Conservation (phyloP, 495 filamentous ascomycete genomes). For the Penicillium waksmanii region DNA sequence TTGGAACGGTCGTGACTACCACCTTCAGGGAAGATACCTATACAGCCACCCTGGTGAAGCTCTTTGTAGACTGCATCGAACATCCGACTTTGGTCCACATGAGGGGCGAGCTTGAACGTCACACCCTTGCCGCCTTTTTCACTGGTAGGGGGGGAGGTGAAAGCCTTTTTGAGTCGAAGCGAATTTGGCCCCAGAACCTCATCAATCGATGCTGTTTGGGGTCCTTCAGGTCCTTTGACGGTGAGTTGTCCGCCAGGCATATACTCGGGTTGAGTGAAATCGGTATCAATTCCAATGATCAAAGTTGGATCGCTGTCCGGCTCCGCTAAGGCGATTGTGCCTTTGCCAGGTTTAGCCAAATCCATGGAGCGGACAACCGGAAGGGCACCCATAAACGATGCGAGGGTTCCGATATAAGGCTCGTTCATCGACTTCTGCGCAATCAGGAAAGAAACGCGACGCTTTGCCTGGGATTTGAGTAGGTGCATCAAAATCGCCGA, state of each 20-base stretch:
- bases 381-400: conserved; percentile 79
- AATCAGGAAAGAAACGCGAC: conserved; percentile 86
- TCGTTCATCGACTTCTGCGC: conserved; percentile 89
- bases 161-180: conserved; percentile 79
- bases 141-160: conserved; percentile 66
- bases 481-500: conserved; percentile 89
- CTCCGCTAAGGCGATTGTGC: conserved; percentile 87
- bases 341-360: conserved; percentile 73
- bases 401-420: conserved; percentile 80
- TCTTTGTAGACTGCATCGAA: conserved; percentile 88
- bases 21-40: conserved; percentile 97
- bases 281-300: conserved; percentile 77
- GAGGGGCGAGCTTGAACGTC: conserved; percentile 83
- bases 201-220: conserved; percentile 75
- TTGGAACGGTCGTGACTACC: conserved; percentile 96
- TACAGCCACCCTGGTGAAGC: conserved; percentile 78
- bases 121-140: conserved; percentile 68
- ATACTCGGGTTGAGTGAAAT: conserved; percentile 73
- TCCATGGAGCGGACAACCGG: conserved; percentile 92
- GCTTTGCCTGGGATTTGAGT: conserved; percentile 77
- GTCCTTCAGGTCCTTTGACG: conserved; percentile 77
- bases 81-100: conserved; percentile 89
- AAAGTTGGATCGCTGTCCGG: conserved; percentile 78
- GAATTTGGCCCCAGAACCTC: conserved; percentile 79
- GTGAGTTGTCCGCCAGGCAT: conserved; percentile 80